Evolutionary conservation across 2,329 filamentous ascomycete species (phyloP).

Genomic region (Claviceps capensis): DNA sequence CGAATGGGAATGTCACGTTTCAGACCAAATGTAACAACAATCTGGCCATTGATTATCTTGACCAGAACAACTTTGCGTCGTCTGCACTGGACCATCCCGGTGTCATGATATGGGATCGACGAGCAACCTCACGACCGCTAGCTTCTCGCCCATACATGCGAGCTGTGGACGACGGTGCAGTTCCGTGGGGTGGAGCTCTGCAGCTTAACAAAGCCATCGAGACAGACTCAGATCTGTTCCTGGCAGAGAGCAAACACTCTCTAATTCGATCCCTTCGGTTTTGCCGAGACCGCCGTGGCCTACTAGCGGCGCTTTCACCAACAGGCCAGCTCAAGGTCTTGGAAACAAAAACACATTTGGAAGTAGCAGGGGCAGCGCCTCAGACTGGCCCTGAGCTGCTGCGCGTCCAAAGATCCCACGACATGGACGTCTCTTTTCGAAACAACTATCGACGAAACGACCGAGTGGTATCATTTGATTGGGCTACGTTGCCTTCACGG

Average conservation of each 20-base stretch:
- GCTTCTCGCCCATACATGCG: constrained; percentile 42
- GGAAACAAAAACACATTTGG: constrained; percentile 41
- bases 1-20: constrained; percentile 41
- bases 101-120: constrained; percentile 66
- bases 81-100: constrained; percentile 62
- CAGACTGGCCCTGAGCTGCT: constrained; percentile 44
- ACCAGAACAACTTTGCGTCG: constrained; percentile 75
- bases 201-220: constrained; percentile 44
- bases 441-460: constrained; percentile 40
- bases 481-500: constrained; percentile 45
- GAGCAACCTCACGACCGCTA: constrained; percentile 39
- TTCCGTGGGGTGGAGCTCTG: constrained; percentile 49
- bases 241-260: constrained; percentile 42
- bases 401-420: constrained; percentile 44
- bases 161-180: constrained; percentile 44
- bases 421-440: constrained; percentile 46
- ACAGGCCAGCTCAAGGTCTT: constrained; percentile 50
- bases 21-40: constrained; percentile 57
- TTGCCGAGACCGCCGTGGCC: constrained; percentile 46
- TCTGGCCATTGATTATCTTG: constrained; percentile 62
- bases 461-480: constrained; percentile 54
- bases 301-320: constrained; percentile 47
- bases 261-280: constrained; percentile 50
- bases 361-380: constrained; percentile 21
- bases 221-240: constrained; percentile 34